Conservation (phyloP, 192 early-diverging fungal species). For the Podila clonocystis region DNA sequence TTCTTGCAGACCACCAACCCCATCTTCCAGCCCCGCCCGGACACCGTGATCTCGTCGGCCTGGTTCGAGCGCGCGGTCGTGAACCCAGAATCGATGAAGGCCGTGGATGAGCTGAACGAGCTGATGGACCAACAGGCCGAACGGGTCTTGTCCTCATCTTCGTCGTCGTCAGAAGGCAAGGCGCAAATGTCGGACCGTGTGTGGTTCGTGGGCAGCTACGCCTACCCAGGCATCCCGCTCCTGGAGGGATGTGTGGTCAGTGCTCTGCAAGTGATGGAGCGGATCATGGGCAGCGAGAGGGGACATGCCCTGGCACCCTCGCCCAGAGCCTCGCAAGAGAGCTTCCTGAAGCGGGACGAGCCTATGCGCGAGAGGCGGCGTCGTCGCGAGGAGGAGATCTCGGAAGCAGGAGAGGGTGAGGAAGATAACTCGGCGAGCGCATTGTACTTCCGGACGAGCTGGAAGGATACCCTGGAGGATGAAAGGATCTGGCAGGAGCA, state of each 20-base stretch:
- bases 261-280: slow-evolving; percentile 61
- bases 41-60: slow-evolving; percentile 51
- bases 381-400: slow-evolving; percentile 12
- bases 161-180: neutral
- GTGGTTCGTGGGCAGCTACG: slow-evolving; percentile 70
- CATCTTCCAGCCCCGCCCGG: slow-evolving; percentile 48
- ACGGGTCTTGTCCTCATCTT: slow-evolving; percentile 4
- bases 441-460: slow-evolving; percentile 28
- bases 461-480: slow-evolving; percentile 47
- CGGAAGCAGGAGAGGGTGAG: neutral
- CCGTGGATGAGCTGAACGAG: slow-evolving; percentile 57
- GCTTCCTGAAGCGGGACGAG: slow-evolving; percentile 39
- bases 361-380: slow-evolving; percentile 42
- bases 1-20: slow-evolving; percentile 74
- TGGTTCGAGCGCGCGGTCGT: slow-evolving; percentile 68
- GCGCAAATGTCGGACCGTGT: slow-evolving; percentile 47
- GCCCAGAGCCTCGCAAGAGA: slow-evolving; percentile 11
- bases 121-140: slow-evolving; percentile 33
- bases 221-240: slow-evolving; percentile 68
- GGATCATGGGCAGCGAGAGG: slow-evolving; percentile 37
- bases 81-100: slow-evolving; percentile 60
- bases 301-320: slow-evolving; percentile 8
- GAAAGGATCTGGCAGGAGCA: slow-evolving; percentile 43
- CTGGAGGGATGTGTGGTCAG: slow-evolving; percentile 71
- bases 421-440: slow-evolving; percentile 8